Evolutionary conservation across 352 stramenopile species (phyloP).

Genomic region (Globisporangium mamillatum): DNA sequence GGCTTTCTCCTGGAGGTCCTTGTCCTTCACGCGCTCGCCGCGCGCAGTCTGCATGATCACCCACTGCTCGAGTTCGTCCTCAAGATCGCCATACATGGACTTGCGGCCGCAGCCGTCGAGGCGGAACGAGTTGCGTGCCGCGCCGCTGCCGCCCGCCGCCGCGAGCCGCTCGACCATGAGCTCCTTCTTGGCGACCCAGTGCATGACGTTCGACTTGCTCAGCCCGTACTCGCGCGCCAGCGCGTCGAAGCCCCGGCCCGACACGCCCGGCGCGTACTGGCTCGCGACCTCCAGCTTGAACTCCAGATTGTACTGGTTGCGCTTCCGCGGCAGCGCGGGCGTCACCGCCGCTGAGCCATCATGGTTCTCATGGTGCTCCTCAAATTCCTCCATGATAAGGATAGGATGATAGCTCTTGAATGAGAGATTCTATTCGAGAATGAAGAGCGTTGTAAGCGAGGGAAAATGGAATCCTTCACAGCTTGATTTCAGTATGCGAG

Average conservation of each 20-base stretch:
- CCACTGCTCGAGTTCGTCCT: conserved; percentile 19
- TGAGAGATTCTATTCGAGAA: conserved; percentile 12
- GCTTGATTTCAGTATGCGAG: not conserved
- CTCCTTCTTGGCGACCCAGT: conserved; percentile 18
- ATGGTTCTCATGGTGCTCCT: not conserved
- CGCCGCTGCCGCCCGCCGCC: not conserved
- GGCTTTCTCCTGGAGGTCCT: conserved; percentile 14
- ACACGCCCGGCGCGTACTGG: conserved; percentile 15
- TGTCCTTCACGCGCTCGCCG: conserved; percentile 18
- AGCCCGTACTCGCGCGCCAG: conserved; percentile 19
- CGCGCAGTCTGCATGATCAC: conserved; percentile 9
- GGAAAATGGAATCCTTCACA: not conserved
- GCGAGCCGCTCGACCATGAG: conserved; percentile 12
- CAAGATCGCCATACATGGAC: conserved; percentile 15
- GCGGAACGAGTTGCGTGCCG: conserved; percentile 9
- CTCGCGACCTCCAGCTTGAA: conserved; percentile 21
- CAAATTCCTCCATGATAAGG: not conserved
- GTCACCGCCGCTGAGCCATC: not conserved
- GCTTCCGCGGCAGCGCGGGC: not conserved
- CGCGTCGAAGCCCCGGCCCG: conserved; percentile 16
- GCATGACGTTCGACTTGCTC: conserved; percentile 21
- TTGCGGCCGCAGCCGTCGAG: conserved; percentile 21
- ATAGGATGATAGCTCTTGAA: not conserved
- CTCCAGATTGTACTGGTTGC: conserved; percentile 26
- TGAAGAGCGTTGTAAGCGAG: conserved; percentile 1